Evolutionary conservation across 257 asterid species (phyloP).

Genomic region (Primulina tabacum): DNA sequence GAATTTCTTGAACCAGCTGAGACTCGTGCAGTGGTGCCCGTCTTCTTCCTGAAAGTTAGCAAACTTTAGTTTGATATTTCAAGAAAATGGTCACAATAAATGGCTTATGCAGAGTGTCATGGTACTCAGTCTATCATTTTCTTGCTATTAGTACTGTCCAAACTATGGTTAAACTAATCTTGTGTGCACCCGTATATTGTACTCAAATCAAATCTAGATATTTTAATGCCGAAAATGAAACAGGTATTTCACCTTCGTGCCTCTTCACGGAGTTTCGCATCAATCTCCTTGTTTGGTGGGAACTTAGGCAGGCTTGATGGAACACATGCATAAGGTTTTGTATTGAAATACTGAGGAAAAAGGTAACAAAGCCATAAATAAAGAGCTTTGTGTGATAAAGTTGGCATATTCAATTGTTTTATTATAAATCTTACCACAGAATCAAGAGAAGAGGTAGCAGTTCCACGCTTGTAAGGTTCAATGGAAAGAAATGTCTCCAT

Average conservation of each 20-base stretch:
- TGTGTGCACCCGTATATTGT: neutral
- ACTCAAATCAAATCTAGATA: neutral
- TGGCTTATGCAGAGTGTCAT: neutral
- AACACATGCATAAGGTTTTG: conserved; percentile 77
- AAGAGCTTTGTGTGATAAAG: neutral
- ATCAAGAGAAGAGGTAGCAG: conserved; percentile 63
- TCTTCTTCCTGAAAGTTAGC: conserved; percentile 45
- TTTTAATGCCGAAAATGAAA: neutral
- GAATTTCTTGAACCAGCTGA: conserved; percentile 47
- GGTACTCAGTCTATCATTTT: too few relatives aligned
- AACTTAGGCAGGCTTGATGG: conserved; percentile 75
- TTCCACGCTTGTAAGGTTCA: conserved; percentile 73
- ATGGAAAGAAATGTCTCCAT: conserved; percentile 64
- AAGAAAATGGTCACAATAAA: neutral
- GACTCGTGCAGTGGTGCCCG: conserved; percentile 34
- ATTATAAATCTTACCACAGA: conserved; percentile 49
- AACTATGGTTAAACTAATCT: neutral
- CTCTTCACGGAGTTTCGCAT: conserved; percentile 85
- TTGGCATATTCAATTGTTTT: neutral
- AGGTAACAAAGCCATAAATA: conserved; percentile 1
- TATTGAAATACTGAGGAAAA: conserved; percentile 56
- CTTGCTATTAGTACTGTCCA: neutral
- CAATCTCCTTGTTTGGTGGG: conserved; percentile 95
- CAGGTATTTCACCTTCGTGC: conserved; percentile 45
- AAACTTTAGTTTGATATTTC: conserved; percentile 2